Percentiles rank a stretch among this genome's conserved stretches.
Evolutionary conservation across 352 stramenopile species (phyloP).

Genomic region (Phytophthora meadii): DNA sequence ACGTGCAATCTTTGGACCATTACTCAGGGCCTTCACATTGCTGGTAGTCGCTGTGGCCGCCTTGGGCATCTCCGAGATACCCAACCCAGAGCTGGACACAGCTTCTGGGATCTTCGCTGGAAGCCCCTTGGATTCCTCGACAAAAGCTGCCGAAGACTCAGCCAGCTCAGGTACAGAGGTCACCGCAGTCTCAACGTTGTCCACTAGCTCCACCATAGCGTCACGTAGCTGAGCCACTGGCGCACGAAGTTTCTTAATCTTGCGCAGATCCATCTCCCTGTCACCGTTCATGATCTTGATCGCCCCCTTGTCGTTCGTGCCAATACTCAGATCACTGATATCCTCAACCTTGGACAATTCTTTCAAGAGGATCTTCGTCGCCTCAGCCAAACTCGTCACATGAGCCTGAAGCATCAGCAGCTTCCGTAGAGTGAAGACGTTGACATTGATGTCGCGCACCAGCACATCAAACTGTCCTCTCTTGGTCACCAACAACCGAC

Average conservation of each 20-base stretch:
- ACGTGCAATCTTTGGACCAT: constrained; percentile 54
- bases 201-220: constrained; percentile 54
- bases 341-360: constrained; percentile 60
- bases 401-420: constrained; percentile 47
- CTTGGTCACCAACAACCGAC: constrained; percentile 37
- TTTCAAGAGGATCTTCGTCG: constrained; percentile 48
- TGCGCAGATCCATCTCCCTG: constrained; percentile 52
- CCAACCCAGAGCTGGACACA: constrained; percentile 44
- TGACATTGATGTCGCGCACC: constrained; percentile 31
- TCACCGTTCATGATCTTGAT: constrained; percentile 59
- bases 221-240: constrained; percentile 53
- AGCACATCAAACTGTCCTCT: constrained; percentile 29
- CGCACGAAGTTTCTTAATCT: constrained; percentile 52
- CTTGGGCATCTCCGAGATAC: constrained; percentile 58
- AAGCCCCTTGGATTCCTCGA: constrained; percentile 52
- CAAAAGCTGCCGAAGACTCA: constrained; percentile 45
- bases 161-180: constrained; percentile 55
- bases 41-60: constrained; percentile 37
- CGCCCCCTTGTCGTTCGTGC: constrained; percentile 45
- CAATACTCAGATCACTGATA: constrained; percentile 37
- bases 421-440: constrained; percentile 44
- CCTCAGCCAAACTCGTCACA: constrained; percentile 39
- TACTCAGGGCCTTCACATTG: constrained; percentile 57
- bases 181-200: constrained; percentile 57
- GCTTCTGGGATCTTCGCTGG: constrained; percentile 51